Percentiles rank a stretch among this genome's conserved stretches.
phyloP scores from a whole-genome alignment of 176 grass and related monocot genomes.

The Microstegium vimineum region DNA sequence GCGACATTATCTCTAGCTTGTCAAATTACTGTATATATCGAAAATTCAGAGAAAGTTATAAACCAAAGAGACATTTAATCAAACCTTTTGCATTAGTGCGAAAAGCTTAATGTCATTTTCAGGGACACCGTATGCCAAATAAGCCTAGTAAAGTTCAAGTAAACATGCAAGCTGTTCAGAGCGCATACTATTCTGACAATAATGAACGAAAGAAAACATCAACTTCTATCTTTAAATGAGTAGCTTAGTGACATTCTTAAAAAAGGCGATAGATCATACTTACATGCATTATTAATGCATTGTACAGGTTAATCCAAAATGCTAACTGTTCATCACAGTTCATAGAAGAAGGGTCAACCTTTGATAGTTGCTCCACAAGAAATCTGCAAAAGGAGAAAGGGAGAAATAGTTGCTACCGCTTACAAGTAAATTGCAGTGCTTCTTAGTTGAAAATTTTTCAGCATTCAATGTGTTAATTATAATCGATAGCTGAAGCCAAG shows the following conservation, averaged over 20 bases:
- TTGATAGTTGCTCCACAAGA: conserved; percentile 84
- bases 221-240: conserved; percentile 12
- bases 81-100: conserved; percentile 93
- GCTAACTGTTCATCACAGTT: conserved; percentile 62
- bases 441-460: not conserved
- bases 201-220: conserved; percentile 4
- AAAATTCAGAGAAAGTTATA: not conserved
- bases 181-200: not conserved
- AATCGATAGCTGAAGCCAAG: not conserved
- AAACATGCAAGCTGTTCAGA: not conserved
- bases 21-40: not conserved
- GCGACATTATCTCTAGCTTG: conserved; percentile 14
- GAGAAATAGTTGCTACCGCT: not conserved
- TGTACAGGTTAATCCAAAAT: conserved; percentile 98
- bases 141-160: conserved; percentile 60
- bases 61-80: not conserved
- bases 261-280: conserved; percentile 14
- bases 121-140: conserved; percentile 94
- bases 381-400: conserved; percentile 43
- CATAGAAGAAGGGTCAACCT: conserved; percentile 62
- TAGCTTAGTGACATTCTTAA: not conserved
- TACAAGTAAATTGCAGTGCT: not conserved
- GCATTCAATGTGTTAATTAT: not conserved
- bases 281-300: conserved; percentile 99
- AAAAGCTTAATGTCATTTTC: conserved; percentile 87